Conservation (phyloP, 495 filamentous ascomycete genomes). For the Aspergillus sparsus region DNA sequence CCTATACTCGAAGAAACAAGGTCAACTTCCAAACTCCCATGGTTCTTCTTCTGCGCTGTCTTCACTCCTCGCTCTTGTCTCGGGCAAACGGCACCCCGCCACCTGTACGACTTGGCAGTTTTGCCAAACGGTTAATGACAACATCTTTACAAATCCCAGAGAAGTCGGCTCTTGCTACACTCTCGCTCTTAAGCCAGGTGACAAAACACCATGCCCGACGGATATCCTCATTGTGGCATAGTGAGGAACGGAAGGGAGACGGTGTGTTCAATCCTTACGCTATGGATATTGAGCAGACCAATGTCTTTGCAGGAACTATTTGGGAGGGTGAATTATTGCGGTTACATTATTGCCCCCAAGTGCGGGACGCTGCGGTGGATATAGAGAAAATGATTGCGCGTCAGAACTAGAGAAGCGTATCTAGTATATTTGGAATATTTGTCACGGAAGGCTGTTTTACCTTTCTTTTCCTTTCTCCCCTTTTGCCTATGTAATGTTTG, state of each 20-base stretch:
- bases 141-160: slow-evolving; percentile 82
- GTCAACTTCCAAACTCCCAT: slow-evolving; percentile 92
- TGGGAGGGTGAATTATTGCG: slow-evolving; percentile 92
- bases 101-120: slow-evolving; percentile 80
- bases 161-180: slow-evolving; percentile 75
- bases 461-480: slow-evolving; percentile 2
- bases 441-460: background rate
- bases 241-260: slow-evolving; percentile 88
- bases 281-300: slow-evolving; percentile 70
- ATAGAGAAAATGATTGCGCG: slow-evolving; percentile 64
- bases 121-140: slow-evolving; percentile 88
- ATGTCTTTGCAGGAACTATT: slow-evolving; percentile 84
- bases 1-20: slow-evolving; percentile 50
- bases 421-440: slow-evolving; percentile 7
- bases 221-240: slow-evolving; percentile 73
- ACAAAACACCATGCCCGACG: slow-evolving; percentile 69
- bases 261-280: slow-evolving; percentile 60
- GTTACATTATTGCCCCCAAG: slow-evolving; percentile 82
- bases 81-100: slow-evolving; percentile 58
- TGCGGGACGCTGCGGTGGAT: slow-evolving; percentile 70
- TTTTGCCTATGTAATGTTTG: too few species aligned
- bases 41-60: slow-evolving; percentile 82
- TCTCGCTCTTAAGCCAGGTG: slow-evolving; percentile 73
- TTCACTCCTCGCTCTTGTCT: slow-evolving; percentile 68
- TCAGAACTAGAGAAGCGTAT: slow-evolving; percentile 28